These are phyloP conservation scores for Ormosia semicastrata DNA, from an alignment of 306 rosid genomes.

Conservation along the genomic window DNA sequence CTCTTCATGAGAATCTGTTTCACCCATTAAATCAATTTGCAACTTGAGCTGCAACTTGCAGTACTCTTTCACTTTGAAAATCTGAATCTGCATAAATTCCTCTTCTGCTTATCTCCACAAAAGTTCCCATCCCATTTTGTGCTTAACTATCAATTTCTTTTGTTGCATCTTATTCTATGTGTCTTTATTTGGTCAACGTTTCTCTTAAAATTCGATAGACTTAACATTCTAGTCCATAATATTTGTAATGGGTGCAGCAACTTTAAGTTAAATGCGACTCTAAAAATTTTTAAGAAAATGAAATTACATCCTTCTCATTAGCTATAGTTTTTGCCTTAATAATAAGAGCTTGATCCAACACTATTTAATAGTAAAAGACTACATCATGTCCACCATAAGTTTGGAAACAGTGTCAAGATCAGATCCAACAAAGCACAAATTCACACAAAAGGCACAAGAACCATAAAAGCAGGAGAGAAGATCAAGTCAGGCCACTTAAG, in stretches of 20 bases:
- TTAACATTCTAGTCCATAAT: too few species aligned
- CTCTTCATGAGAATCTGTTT: slow-evolving; percentile 37
- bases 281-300: too few species aligned
- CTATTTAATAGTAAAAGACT: slow-evolving; percentile 33
- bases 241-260: too few species aligned
- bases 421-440: slow-evolving; percentile 22
- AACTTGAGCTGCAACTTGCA: slow-evolving; percentile 55
- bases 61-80: slow-evolving; percentile 34
- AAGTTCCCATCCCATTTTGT: slow-evolving; percentile 32
- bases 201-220: too few species aligned
- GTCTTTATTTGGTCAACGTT: too few species aligned
- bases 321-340: too few species aligned
- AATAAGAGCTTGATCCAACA: too few species aligned
- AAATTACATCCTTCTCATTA: too few species aligned
- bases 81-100: slow-evolving; percentile 48
- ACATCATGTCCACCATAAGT: slow-evolving; percentile 42
- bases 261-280: too few species aligned
- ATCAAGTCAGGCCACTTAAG: neutral
- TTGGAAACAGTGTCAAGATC: slow-evolving; percentile 25
- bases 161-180: slow-evolving; percentile 31
- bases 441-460: slow-evolving; percentile 12
- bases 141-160: slow-evolving; percentile 27
- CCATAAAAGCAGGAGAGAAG: slow-evolving; percentile 4
- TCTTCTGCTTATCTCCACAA: slow-evolving; percentile 33
- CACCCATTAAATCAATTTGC: slow-evolving; percentile 45